Evolutionary conservation across 345 rosid species (phyloP).

Genomic region (Citrus unshiu): DNA sequence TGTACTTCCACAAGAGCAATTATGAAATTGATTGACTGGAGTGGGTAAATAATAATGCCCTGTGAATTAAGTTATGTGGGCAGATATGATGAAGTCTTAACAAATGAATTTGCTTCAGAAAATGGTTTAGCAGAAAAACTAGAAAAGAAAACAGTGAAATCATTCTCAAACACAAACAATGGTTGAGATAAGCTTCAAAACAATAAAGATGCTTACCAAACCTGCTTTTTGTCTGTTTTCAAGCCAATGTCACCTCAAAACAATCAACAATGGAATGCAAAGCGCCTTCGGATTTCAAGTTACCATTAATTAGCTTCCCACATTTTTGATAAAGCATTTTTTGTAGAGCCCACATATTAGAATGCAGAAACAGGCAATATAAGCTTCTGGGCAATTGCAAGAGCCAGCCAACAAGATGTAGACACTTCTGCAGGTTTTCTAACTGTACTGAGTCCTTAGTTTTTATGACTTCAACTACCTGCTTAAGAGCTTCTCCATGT

Average conservation of each 20-base stretch:
- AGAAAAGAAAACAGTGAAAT: not conserved
- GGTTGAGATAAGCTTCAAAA: not conserved
- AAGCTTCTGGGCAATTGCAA: not conserved
- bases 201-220: not conserved
- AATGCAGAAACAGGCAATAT: not conserved
- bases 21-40: not conserved
- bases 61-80: not conserved
- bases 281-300: not conserved
- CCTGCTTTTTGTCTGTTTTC: not conserved
- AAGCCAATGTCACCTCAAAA: not conserved
- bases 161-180: not conserved
- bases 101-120: not conserved
- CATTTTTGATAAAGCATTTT: not conserved
- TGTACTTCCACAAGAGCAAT: not conserved
- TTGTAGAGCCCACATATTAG: not conserved
- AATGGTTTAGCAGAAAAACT: not conserved
- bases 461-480: slow-evolving; percentile 3
- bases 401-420: not conserved
- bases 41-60: not conserved
- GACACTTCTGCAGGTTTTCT: not conserved
- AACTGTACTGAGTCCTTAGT: not conserved
- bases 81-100: too few relatives aligned
- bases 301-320: not conserved
- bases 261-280: not conserved
- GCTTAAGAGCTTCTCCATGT: not conserved